These are phyloP conservation scores for Phragmites australis DNA, from an alignment of 176 grass and related monocot species.

Conservation along the genomic window DNA sequence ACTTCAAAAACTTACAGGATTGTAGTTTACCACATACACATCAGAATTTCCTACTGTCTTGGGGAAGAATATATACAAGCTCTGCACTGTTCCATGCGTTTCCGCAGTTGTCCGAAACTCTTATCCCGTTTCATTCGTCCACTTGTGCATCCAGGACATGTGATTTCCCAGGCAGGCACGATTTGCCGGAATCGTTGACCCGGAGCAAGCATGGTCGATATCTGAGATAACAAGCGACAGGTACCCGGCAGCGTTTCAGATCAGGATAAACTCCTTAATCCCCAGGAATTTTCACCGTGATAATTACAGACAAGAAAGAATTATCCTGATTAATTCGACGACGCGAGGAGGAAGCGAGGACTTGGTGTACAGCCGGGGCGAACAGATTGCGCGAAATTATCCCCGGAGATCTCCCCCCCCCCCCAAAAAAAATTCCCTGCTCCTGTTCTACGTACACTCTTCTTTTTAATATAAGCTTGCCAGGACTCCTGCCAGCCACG, in stretches of 20 bases:
- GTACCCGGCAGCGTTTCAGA: constrained; percentile 31
- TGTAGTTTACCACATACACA: not conserved
- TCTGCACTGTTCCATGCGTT: not conserved
- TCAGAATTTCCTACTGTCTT: not conserved
- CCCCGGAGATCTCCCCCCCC: too few relatives aligned
- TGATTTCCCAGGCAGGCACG: constrained; percentile 41
- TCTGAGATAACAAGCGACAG: constrained; percentile 46
- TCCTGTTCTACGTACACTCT: too few relatives aligned
- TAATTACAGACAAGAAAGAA: constrained; percentile 11
- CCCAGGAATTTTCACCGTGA: constrained; percentile 17
- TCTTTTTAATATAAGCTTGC: too few relatives aligned
- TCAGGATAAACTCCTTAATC: constrained; percentile 19
- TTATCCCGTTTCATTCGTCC: constrained; percentile 2
- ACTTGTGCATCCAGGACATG: constrained; percentile 10
- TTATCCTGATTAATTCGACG: not conserved
- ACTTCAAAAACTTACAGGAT: not conserved
- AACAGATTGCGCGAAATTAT: too few relatives aligned
- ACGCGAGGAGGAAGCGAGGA: too few relatives aligned
- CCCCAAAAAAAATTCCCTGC: too few relatives aligned
- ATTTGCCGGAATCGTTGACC: constrained; percentile 53
- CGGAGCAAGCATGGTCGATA: constrained; percentile 7
- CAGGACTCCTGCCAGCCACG: too few relatives aligned
- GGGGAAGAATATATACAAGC: not conserved
- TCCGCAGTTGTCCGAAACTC: not conserved
- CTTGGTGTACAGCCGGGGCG: too few relatives aligned